Conservation (phyloP, 192 early-diverging fungal genomes). For the Jimgerdemannia lactiflua region DNA sequence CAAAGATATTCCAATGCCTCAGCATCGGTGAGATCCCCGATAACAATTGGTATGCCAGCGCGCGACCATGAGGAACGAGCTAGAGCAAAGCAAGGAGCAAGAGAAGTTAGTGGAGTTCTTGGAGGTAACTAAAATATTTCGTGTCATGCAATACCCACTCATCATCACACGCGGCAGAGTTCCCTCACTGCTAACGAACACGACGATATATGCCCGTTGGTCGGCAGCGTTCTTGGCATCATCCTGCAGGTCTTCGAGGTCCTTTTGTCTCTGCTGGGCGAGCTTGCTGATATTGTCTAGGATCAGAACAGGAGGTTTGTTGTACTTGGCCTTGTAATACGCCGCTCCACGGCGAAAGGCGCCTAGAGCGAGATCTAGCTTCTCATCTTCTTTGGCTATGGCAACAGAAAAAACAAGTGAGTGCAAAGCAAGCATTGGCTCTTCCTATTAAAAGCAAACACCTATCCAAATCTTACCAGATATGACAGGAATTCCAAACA, state of each 20-base stretch:
- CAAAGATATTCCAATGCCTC: slow-evolving; percentile 4
- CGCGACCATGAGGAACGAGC: slow-evolving; percentile 13
- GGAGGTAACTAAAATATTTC: too few relatives aligned
- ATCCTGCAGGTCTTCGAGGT: slow-evolving; percentile 12
- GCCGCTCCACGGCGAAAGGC: slow-evolving; percentile 8
- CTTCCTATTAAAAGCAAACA: neutral
- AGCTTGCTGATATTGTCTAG: slow-evolving; percentile 17
- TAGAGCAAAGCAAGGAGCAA: neutral
- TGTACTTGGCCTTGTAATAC: slow-evolving; percentile 11
- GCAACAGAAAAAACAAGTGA: neutral
- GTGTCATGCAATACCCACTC: slow-evolving; percentile 7
- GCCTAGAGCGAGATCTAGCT: neutral
- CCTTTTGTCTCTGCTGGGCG: too few relatives aligned
- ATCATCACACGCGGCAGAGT: slow-evolving; percentile 10
- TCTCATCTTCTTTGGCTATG: too few relatives aligned
- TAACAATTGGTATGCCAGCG: slow-evolving; percentile 1
- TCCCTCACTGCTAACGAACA: slow-evolving; percentile 18
- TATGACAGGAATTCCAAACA: neutral
- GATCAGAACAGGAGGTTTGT: slow-evolving; percentile 16
- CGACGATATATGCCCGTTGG: slow-evolving; percentile 5
- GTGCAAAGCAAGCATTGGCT: neutral
- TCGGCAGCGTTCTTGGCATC: slow-evolving; percentile 12
- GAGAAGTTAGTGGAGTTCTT: neutral
- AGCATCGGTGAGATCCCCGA: slow-evolving; percentile 8
- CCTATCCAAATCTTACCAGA: neutral